Conservation (phyloP, 2,329 filamentous ascomycete species). For the Trichoderma aggressivum region DNA sequence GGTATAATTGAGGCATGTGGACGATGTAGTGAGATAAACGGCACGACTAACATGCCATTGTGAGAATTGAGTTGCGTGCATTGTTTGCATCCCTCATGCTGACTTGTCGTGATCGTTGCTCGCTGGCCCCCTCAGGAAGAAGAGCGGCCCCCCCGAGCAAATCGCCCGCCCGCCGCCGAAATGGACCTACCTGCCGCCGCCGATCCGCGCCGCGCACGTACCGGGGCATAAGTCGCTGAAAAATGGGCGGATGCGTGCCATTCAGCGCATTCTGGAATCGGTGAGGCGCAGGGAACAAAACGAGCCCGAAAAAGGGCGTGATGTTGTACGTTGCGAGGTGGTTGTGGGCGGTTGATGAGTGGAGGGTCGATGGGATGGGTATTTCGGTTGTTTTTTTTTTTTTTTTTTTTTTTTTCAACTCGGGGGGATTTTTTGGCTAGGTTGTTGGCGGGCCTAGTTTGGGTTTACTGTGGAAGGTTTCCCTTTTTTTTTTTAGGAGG, state of each 20-base stretch:
- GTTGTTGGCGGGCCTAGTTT: not conserved
- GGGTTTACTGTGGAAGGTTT: not conserved
- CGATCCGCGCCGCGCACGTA: conserved; percentile 1
- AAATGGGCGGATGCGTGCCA: not conserved
- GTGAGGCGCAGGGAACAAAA: conserved; percentile 49
- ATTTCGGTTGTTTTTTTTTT: not conserved
- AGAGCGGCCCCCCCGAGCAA: conserved; percentile 4
- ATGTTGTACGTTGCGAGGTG: conserved; percentile 29
- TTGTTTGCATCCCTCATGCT: not conserved
- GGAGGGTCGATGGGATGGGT: conserved; percentile 26
- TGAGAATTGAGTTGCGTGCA: not conserved
- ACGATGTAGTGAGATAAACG: not conserved
- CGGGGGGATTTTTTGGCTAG: not conserved
- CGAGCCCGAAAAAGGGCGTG: conserved; percentile 61
- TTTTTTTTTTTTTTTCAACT: no score
- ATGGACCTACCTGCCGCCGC: conserved; percentile 2
- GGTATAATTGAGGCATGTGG: not conserved
- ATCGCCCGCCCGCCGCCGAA: not conserved
- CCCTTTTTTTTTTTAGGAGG: not conserved
- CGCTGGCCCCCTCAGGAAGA: not conserved
- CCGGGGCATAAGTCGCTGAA: conserved; percentile 17
- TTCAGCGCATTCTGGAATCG: conserved; percentile 33
- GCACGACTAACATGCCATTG: not conserved
- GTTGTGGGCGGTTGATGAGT: conserved; percentile 34
- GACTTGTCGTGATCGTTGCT: not conserved